Base-by-base conservation (phyloP, 2,329 filamentous ascomycete genomes). In the Phialemoniopsis sp. region DNA sequence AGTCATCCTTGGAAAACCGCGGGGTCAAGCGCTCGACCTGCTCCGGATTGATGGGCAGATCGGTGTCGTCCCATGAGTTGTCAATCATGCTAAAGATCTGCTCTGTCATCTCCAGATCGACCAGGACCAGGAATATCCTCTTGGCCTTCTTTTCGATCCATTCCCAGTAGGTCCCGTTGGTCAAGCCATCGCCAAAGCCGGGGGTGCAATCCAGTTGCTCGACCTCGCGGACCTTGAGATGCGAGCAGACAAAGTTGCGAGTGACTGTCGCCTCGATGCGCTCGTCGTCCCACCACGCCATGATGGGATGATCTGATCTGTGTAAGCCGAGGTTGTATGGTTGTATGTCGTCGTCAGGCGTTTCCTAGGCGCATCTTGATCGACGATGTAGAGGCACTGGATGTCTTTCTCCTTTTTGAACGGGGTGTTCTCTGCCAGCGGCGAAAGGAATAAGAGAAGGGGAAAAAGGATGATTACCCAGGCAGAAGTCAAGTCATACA, bases 41-140 rank as follows among this genome's bases (percentile, higher is more conserved):
- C 37, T 85, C 80, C 38, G 76, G 65, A 5, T 79, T 68, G 35
- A 89, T 70, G 5, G 86, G 86, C 32, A 90, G 66, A 60, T 90
- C 85, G 38, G 79, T 73, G 52, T 90, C 86, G 49, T 86, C 82
- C 84, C 84, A 88, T 16, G 81, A 84, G 53, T 85, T 80, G 59
- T 89, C 85, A 42, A 89, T 79, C 38, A 87, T 70, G 32, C 77
- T 77, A 52, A 89, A 89, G 44, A 89, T 88, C 56, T 85, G 82
- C 49, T 86, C 82, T 1, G 85, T 77, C 10, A 85, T 71, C 26
- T 80, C 81, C 17, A 88, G 66, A 51, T 89, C 84, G 39, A 80
- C 70, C 18, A 89, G 67, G 30, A 87, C 80, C 34, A 90, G 66
- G 52, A 89, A 89, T 30, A 89, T 68, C 34, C 80, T 73, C 52